Percentiles rank a stretch among this genome's conserved stretches.
Conservation (phyloP, 345 rosid genomes). For the Eucalyptus cloeziana region DNA sequence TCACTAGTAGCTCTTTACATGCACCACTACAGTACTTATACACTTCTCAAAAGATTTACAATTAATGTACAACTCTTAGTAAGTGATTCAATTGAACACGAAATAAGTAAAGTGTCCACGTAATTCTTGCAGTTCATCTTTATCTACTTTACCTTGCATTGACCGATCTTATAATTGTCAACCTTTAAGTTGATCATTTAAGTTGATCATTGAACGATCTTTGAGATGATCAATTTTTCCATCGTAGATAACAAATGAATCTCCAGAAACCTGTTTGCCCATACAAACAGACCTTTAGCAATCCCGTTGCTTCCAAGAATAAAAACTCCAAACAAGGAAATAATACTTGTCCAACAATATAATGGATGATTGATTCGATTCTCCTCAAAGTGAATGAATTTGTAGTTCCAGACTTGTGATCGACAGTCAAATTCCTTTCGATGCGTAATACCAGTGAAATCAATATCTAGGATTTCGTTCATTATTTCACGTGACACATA, state of each 20-base stretch:
- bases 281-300: background rate
- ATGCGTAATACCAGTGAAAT: background rate
- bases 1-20: background rate
- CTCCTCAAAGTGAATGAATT: background rate
- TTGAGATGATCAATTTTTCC: background rate
- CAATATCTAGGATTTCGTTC: background rate
- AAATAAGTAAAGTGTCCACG: background rate
- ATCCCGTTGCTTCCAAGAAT: background rate
- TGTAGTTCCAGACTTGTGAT: background rate
- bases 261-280: background rate
- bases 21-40: background rate
- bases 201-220: background rate
- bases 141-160: background rate
- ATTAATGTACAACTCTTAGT: background rate
- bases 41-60: background rate
- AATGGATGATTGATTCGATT: background rate
- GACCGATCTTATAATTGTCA: background rate
- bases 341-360: background rate
- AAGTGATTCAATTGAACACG: background rate
- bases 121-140: background rate
- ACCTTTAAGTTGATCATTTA: background rate
- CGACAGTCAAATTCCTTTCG: background rate
- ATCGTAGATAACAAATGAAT: background rate
- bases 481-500: background rate
- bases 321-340: background rate